These are phyloP conservation scores for Elsinoe arachidis DNA, from an alignment of 2,329 filamentous ascomycete species.

Conservation along the genomic window DNA sequence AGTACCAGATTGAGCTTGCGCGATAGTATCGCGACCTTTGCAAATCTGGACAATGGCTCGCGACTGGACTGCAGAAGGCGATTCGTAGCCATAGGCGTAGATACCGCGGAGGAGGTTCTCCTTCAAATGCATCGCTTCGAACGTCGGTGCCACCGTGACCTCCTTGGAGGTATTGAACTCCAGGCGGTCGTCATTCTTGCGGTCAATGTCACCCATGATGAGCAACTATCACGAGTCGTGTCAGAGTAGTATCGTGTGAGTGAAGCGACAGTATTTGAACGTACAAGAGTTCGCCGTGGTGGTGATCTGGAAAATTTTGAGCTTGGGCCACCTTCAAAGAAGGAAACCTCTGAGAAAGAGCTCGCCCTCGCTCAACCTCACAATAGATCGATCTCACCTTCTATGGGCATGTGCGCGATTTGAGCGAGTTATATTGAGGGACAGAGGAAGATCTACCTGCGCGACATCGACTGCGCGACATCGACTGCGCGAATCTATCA, in stretches of 20 bases:
- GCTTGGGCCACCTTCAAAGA: slow-evolving; percentile 13
- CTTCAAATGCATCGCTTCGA: slow-evolving; percentile 94
- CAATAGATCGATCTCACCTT: background rate
- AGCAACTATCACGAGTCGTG: background rate
- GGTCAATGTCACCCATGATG: slow-evolving; percentile 90
- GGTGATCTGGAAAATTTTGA: slow-evolving; percentile 9
- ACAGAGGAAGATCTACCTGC: background rate
- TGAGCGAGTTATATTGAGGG: too few species aligned
- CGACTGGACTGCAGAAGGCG: slow-evolving; percentile 93
- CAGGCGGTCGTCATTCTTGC: slow-evolving; percentile 90
- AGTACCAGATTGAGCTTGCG: slow-evolving; percentile 92
- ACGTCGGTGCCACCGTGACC: slow-evolving; percentile 87
- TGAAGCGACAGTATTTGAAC: background rate
- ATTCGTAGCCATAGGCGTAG: slow-evolving; percentile 98
- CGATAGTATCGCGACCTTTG: slow-evolving; percentile 97
- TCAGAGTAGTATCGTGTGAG: background rate
- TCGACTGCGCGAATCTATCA: background rate
- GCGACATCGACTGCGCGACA: background rate
- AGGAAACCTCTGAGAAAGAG: background rate
- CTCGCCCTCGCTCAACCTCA: background rate
- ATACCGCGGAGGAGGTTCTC: slow-evolving; percentile 94
- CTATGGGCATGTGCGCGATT: background rate
- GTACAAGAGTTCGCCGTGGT: background rate
- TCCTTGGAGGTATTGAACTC: slow-evolving; percentile 98
- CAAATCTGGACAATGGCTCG: slow-evolving; percentile 98